Percentiles rank a stretch among this genome's conserved stretches.
These are phyloP conservation scores for Amaranthus cruentus DNA, from an alignment of 148 eudicot genomes.

Conservation along the genomic window DNA sequence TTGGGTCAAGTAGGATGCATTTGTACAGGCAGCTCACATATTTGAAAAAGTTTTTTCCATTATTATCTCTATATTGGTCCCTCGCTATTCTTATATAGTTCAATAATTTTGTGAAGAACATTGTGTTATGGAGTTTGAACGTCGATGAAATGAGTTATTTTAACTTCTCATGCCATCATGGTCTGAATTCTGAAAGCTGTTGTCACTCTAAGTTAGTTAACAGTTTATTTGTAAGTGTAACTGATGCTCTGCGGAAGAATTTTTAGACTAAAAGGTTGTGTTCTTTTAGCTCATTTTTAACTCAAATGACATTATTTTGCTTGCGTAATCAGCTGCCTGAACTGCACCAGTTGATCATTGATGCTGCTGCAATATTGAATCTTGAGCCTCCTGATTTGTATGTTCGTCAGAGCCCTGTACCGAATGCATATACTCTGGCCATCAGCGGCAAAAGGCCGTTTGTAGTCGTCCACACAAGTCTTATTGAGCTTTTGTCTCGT, in stretches of 20 bases:
- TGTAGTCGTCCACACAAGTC: constrained; percentile 92
- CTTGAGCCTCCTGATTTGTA: constrained; percentile 72
- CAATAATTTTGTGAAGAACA: background rate
- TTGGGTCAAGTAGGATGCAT: background rate
- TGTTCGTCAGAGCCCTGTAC: constrained; percentile 86
- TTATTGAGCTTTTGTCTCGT: constrained; percentile 80
- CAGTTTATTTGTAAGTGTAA: background rate
- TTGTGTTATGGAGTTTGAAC: background rate
- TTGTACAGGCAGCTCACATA: background rate
- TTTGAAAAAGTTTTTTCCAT: background rate
- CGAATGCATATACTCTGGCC: constrained; percentile 92
- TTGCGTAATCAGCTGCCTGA: constrained; percentile 65
- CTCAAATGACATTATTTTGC: background rate
- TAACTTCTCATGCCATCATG: background rate
- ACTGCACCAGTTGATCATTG: constrained; percentile 71
- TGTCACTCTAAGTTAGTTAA: background rate
- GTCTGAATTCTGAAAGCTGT: background rate
- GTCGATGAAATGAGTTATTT: background rate
- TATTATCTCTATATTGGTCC: background rate
- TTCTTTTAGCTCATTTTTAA: background rate
- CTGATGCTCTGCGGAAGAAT: background rate
- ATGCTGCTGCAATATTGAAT: constrained; percentile 67
- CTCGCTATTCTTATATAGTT: background rate
- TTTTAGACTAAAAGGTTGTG: background rate
- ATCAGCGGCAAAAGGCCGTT: constrained; percentile 87